Base-by-base conservation (phyloP, 192 early-diverging fungal species). In the Martensiomyces pterosporus region DNA sequence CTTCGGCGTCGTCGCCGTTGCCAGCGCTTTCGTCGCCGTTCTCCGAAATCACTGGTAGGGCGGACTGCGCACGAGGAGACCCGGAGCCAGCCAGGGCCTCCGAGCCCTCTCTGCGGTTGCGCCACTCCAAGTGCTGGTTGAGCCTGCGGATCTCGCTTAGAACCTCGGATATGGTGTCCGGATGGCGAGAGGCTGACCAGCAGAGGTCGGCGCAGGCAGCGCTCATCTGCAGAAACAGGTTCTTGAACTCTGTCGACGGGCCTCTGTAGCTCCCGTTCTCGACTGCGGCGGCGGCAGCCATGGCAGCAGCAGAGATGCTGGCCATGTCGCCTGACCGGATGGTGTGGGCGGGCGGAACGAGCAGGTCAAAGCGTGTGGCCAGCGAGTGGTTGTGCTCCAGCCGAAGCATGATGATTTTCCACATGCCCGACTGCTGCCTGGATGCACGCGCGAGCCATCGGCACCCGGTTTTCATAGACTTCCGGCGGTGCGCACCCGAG, bases 401-500 rank as follows among this genome's bases (percentile, higher is more conserved):
- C 1, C 72, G 60, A 48, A 75, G 57, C 72, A 68, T 58, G 24
- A 75, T 75, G 19, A 63, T 61, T 49, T 75, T 75, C 72, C 72
- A 75, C 72, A 75, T 75, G 16, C 65, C 72, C 37, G 72, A 67
- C 0, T 46, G 33, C 54, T 75, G 72, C 9, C 72, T 55, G 49
- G 72, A 75, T 21, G 72, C 72, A 8, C 72, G 64, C 10, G 72
- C 72, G 40, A 75, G 72, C 72, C 72, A 75, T 13, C 65, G 55
- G 42, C 72, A 75, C 24, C 65, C 65, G 38, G 72, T 75, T 39
- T 75, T 75, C 72, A 75, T 75, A 2, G 65, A 68, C 48, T 67
- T 75, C 53, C 72, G 72, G 13, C 72, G 60, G 44, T 75, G 72
- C n/a, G 60, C 64, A 23, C 65, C 65, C 9, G 72, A 75, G 22